Percentiles rank a stretch among this genome's conserved stretches.
Conservation (phyloP, 164 flowering plant species). For the Kalanchoe fedtschenkoi region DNA sequence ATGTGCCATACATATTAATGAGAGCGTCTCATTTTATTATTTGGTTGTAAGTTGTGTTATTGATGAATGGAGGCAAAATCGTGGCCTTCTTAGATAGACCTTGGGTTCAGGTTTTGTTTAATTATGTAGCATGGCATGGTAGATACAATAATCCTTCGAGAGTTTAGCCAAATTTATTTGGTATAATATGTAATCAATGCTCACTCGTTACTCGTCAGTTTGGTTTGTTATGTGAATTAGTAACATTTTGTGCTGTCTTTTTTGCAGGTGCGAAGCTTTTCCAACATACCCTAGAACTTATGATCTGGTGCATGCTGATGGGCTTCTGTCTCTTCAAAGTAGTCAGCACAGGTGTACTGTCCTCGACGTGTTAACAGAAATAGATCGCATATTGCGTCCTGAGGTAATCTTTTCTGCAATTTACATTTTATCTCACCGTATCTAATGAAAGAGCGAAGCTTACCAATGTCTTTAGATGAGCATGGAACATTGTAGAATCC, state of each 20-base stretch:
- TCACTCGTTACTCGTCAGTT: neutral
- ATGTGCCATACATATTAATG: too few species aligned
- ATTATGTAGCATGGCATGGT: neutral
- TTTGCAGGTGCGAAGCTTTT: slow-evolving; percentile 89
- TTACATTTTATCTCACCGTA: too few species aligned
- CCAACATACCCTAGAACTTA: slow-evolving; percentile 96
- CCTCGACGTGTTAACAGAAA: slow-evolving; percentile 73
- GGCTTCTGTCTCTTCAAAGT: slow-evolving; percentile 65
- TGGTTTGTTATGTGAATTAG: neutral
- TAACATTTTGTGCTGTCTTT: neutral
- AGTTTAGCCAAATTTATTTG: too few species aligned
- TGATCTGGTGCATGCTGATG: slow-evolving; percentile 84
- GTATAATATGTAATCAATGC: neutral
- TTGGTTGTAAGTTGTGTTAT: too few species aligned
- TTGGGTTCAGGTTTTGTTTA: neutral
- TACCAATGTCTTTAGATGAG: too few species aligned
- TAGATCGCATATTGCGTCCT: slow-evolving; percentile 92
- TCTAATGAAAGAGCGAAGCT: too few species aligned
- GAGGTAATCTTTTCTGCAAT: too few species aligned
- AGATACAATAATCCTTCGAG: too few species aligned
- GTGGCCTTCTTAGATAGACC: too few species aligned
- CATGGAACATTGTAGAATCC: too few species aligned
- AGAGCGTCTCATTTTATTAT: too few species aligned
- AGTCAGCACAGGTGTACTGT: slow-evolving; percentile 53
- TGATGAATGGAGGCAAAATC: too few species aligned